Conservation (phyloP, 148 eudicot genomes). For the Oxyria digyna region DNA sequence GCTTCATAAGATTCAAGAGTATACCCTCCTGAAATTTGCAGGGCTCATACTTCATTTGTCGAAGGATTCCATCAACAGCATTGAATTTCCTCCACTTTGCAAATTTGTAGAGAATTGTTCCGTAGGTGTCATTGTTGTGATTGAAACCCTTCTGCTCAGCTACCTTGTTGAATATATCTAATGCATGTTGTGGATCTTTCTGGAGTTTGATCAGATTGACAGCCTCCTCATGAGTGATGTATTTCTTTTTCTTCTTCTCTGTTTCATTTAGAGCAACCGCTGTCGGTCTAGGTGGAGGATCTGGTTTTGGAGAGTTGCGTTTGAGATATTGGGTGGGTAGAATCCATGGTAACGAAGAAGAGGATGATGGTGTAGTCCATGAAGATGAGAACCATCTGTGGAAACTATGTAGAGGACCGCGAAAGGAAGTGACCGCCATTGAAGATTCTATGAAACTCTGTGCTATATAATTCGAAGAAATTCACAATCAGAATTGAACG, state of each 20-base stretch:
- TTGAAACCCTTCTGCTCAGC: constrained; percentile 68
- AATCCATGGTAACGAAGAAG: constrained; percentile 31
- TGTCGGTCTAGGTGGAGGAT: constrained; percentile 25
- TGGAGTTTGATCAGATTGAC: constrained; percentile 52
- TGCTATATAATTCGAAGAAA: background rate
- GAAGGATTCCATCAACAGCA: constrained; percentile 58
- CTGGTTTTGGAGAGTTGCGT: constrained; percentile 11
- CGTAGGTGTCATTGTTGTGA: constrained; percentile 74
- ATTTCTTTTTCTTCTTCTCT: constrained; percentile 31
- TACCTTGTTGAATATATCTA: constrained; percentile 66
- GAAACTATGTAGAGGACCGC: background rate
- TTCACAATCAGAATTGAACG: background rate
- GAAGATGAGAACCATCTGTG: constrained; percentile 14
- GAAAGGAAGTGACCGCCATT: background rate
- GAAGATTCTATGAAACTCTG: background rate
- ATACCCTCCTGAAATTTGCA: constrained; percentile 78
- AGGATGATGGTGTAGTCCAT: constrained; percentile 15
- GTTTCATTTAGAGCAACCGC: constrained; percentile 3
- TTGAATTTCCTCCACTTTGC: constrained; percentile 51
- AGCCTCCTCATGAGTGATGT: constrained; percentile 50
- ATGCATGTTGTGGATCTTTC: constrained; percentile 60
- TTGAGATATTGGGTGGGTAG: constrained; percentile 38
- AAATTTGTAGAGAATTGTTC: constrained; percentile 60
- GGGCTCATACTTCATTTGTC: constrained; percentile 72
- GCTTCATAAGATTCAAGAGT: constrained; percentile 75